A percentile compares a stretch with the other conserved stretches of the same genome.
These are phyloP conservation scores for Beauveria asiatica DNA, from an alignment of 2,329 filamentous ascomycete genomes.

Conservation along the genomic window DNA sequence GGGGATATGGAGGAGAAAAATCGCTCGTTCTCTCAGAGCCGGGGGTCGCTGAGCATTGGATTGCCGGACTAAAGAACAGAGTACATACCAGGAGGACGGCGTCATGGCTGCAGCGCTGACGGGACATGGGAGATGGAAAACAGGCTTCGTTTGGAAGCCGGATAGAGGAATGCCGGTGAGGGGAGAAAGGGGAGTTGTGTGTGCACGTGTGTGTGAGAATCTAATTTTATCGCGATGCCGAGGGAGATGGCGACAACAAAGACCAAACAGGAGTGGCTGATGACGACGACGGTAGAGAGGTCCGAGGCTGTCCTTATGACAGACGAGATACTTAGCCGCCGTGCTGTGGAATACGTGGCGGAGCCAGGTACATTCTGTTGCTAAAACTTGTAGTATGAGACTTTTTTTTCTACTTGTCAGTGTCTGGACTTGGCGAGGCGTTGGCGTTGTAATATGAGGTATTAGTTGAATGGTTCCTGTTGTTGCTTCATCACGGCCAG, in stretches of 20 bases:
- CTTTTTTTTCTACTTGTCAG: background rate
- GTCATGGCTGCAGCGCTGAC: background rate
- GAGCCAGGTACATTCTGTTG: background rate
- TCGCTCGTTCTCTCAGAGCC: conserved; percentile 56
- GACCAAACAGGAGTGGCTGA: background rate
- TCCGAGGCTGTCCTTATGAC: background rate
- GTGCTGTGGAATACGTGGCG: background rate
- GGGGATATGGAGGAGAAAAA: conserved; percentile 10
- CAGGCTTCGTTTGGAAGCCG: background rate
- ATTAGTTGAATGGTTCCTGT: background rate
- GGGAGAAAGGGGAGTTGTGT: background rate
- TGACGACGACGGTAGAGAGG: background rate
- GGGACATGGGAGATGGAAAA: background rate
- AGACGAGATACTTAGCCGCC: background rate
- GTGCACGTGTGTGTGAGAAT: background rate
- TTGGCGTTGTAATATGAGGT: background rate
- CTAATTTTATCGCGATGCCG: background rate
- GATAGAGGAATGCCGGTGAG: background rate
- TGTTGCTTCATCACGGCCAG: background rate
- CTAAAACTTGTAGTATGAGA: conserved; percentile 1
- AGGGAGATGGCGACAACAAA: background rate
- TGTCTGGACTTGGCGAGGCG: no score
- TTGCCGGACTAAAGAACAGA: conserved; percentile 55
- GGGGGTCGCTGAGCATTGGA: conserved; percentile 48
- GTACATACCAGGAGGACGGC: conserved; percentile 35